Evolutionary conservation across 306 rosid genomes (phyloP).

Genomic region (Cucumis sativus): DNA sequence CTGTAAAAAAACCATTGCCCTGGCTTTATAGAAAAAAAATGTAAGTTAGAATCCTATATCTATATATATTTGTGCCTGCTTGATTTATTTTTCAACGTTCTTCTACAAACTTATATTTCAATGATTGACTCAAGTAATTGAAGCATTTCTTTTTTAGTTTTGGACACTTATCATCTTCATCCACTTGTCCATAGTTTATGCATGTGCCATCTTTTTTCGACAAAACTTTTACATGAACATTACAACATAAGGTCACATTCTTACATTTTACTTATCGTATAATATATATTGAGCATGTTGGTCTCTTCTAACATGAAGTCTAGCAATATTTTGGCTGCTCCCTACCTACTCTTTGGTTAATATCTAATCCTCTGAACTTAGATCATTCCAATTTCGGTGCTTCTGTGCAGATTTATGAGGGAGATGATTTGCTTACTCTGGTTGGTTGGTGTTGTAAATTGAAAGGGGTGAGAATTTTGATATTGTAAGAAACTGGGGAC

Average conservation of each 20-base stretch:
- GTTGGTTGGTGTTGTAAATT: neutral
- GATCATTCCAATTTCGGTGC: neutral
- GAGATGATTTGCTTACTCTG: neutral
- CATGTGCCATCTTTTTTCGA: neutral
- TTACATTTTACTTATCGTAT: neutral
- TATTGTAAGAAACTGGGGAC: neutral
- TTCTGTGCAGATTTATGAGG: neutral
- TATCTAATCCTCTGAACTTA: neutral
- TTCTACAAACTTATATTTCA: neutral
- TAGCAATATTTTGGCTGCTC: neutral
- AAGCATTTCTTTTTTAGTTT: no score
- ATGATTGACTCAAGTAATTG: no score
- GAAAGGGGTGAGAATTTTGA: neutral
- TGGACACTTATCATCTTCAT: neutral
- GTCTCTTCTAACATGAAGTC: no score
- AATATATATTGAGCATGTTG: no score
- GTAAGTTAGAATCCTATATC: neutral
- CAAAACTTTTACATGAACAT: neutral
- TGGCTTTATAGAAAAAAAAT: neutral
- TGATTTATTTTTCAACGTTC: neutral
- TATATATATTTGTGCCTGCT: neutral
- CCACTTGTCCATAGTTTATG: neutral
- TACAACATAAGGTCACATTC: neutral
- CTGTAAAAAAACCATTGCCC: conserved; percentile 20
- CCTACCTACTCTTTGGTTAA: neutral